Percentiles rank a stretch among this genome's conserved stretches.
Conservation (phyloP, 306 rosid species). For the Citrullus mucosospermus region DNA sequence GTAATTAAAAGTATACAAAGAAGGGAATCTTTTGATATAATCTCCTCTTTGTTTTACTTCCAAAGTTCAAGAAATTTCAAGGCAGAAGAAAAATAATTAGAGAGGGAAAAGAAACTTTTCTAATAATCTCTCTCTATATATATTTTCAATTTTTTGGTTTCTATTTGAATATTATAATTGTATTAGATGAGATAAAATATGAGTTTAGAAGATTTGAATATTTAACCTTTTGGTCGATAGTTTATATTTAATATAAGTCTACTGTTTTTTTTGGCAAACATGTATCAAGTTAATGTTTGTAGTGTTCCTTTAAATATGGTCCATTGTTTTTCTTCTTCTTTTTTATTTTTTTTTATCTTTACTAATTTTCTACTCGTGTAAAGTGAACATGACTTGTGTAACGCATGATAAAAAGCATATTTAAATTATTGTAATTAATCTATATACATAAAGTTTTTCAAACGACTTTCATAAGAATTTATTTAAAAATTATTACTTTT, state of each 20-base stretch:
- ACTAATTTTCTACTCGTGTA: not conserved
- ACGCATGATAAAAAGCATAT: not conserved
- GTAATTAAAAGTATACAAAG: not conserved
- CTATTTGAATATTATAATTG: not conserved
- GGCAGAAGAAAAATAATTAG: not conserved
- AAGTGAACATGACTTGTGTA: not conserved
- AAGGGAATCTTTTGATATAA: not conserved
- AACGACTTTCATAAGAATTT: too few species aligned
- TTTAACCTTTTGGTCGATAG: too few species aligned
- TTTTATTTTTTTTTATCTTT: not conserved
- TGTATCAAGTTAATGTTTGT: not conserved
- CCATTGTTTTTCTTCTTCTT: not conserved
- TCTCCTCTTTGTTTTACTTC: not conserved
- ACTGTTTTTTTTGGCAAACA: too few species aligned
- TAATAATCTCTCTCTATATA: not conserved
- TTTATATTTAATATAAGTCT: too few species aligned
- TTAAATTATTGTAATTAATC: not conserved
- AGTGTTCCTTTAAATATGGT: not conserved
- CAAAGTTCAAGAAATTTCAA: not conserved
- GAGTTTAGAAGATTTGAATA: too few species aligned
- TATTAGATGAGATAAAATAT: not conserved
- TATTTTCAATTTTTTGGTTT: not conserved
- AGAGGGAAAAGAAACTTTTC: not conserved
- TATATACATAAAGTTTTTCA: not conserved
- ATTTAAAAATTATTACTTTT: too few species aligned